Percentiles rank a stretch among this genome's conserved stretches.
phyloP scores from a whole-genome alignment of 768 basidiomycete genomes.

The Termitomyces sp. region DNA sequence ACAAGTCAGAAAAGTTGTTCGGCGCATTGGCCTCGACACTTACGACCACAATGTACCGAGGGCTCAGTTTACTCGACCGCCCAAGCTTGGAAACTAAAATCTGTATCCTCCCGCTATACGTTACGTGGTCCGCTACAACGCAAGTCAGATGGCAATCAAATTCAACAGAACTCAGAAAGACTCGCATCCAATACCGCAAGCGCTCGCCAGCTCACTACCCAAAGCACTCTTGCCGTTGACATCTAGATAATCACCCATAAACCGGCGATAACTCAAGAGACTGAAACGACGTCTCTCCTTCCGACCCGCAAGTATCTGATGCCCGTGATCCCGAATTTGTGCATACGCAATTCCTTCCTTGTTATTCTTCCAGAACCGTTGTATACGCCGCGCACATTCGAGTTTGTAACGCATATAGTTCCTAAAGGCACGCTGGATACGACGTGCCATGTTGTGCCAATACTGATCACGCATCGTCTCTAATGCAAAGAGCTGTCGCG shows the following conservation, averaged over 20 bases:
- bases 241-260: constrained; percentile 94
- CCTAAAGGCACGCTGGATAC: constrained; percentile 94
- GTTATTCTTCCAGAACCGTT: constrained; percentile 98
- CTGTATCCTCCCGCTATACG: constrained; percentile 80
- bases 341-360: constrained; percentile 89
- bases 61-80: constrained; percentile 88
- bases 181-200: constrained; percentile 73
- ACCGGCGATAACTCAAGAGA: constrained; percentile 89
- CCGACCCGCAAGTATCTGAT: constrained; percentile 82
- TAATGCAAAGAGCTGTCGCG: constrained; percentile 80
- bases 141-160: not conserved
- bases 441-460: constrained; percentile 99
- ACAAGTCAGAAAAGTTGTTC: not conserved
- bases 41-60: constrained; percentile 87
- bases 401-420: constrained; percentile 95
- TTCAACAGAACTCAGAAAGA: not conserved
- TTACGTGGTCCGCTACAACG: constrained; percentile 60
- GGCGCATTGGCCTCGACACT: constrained; percentile 21
- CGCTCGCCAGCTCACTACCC: constrained; percentile 67
- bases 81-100: constrained; percentile 78
- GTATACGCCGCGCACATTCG: constrained; percentile 92
- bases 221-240: constrained; percentile 76
- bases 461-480: constrained; percentile 99
- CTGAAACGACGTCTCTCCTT: constrained; percentile 94
- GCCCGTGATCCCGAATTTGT: constrained; percentile 90